phyloP scores from a whole-genome alignment of 176 grass and related monocot genomes.

The Phoenix dactylifera region DNA sequence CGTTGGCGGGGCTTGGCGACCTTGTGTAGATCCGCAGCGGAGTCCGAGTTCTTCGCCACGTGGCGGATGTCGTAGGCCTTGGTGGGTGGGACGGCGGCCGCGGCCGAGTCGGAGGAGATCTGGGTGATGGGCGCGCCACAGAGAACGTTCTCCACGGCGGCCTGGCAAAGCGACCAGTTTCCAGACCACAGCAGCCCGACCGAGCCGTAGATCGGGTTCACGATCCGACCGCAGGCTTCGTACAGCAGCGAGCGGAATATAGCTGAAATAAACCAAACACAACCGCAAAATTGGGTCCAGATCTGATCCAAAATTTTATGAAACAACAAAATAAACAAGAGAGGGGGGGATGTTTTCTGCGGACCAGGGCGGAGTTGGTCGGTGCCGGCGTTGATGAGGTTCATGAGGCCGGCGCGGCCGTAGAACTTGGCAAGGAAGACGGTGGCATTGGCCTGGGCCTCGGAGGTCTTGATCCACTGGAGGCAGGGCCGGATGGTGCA shows the following conservation, averaged over 20 bases:
- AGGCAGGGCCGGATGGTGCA: slow-evolving; percentile 29
- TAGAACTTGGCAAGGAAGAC: slow-evolving; percentile 48
- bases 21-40: slow-evolving; percentile 16
- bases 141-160: slow-evolving; percentile 24
- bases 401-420: slow-evolving; percentile 29
- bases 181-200: slow-evolving; percentile 32
- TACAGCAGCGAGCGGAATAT: slow-evolving; percentile 31
- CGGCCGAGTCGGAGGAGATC: neutral
- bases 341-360: no score
- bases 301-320: no score
- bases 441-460: slow-evolving; percentile 32
- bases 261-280: slow-evolving; percentile 10
- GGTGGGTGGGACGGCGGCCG: slow-evolving; percentile 11
- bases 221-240: slow-evolving; percentile 29
- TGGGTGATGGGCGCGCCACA: slow-evolving; percentile 20
- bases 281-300: neutral
- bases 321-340: slow-evolving; percentile 4
- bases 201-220: slow-evolving; percentile 29
- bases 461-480: slow-evolving; percentile 31
- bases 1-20: slow-evolving; percentile 22
- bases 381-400: slow-evolving; percentile 25
- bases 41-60: slow-evolving; percentile 12
- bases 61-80: slow-evolving; percentile 37
- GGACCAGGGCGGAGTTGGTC: slow-evolving; percentile 23
- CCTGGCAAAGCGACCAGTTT: slow-evolving; percentile 26